These are phyloP conservation scores for Cercospora beticola DNA, from an alignment of 2,329 filamentous ascomycete genomes.

Conservation along the genomic window DNA sequence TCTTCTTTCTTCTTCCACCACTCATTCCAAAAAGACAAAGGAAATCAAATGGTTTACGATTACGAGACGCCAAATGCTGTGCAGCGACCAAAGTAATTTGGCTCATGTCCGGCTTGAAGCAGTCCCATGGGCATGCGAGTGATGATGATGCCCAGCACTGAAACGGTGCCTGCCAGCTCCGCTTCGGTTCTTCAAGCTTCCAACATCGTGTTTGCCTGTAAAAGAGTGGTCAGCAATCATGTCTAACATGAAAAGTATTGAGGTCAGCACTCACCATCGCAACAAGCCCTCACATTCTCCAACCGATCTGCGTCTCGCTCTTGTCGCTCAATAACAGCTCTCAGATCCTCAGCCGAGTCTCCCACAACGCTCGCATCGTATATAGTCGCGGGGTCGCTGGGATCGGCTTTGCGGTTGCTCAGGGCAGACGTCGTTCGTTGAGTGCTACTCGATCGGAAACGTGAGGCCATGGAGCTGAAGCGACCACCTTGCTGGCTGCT, in stretches of 20 bases:
- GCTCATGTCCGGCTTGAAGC: slow-evolving; percentile 15
- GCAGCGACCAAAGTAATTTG: neutral
- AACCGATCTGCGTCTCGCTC: slow-evolving; percentile 74
- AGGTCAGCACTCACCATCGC: slow-evolving; percentile 76
- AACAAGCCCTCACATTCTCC: slow-evolving; percentile 95
- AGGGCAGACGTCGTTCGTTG: slow-evolving; percentile 24
- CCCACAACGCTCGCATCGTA: slow-evolving; percentile 58
- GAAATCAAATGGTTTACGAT: neutral
- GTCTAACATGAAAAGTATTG: no score
- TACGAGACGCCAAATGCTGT: neutral
- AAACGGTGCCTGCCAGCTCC: slow-evolving; percentile 7
- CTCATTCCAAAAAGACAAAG: neutral
- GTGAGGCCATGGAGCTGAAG: slow-evolving; percentile 35
- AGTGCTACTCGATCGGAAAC: slow-evolving; percentile 28
- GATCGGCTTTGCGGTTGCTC: slow-evolving; percentile 20
- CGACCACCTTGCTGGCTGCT: slow-evolving; percentile 43
- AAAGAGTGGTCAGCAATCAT: slow-evolving; percentile 7
- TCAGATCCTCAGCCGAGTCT: slow-evolving; percentile 75
- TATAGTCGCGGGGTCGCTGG: slow-evolving; percentile 33
- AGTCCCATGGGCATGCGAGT: slow-evolving; percentile 17
- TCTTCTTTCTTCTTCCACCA: neutral
- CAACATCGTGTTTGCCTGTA: slow-evolving; percentile 54
- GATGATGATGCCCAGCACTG: slow-evolving; percentile 5
- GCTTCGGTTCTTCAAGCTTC: slow-evolving; percentile 40
- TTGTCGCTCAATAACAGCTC: slow-evolving; percentile 73